Conservation (phyloP, 148 eudicot genomes). For the Chenopodium quinoa region DNA sequence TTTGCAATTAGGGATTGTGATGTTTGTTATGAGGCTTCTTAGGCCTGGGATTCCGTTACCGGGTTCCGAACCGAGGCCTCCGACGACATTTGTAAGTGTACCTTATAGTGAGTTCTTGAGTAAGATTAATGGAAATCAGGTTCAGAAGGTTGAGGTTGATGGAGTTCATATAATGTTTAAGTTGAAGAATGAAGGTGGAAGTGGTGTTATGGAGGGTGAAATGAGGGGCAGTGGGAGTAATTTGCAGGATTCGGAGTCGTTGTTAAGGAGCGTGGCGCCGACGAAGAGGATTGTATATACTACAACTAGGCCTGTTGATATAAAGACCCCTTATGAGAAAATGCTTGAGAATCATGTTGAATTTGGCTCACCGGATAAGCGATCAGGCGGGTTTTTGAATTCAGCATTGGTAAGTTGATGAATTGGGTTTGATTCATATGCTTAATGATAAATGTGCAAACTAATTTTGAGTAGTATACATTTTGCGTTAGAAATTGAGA, state of each 20-base stretch:
- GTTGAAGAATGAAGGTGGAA: constrained; percentile 53
- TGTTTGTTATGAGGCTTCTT: constrained; percentile 72
- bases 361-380: constrained; percentile 89
- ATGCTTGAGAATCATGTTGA: constrained; percentile 82
- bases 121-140: constrained; percentile 66
- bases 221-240: constrained; percentile 35
- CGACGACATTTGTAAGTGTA: constrained; percentile 62
- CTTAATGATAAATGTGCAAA: neutral
- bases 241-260: constrained; percentile 59
- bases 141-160: constrained; percentile 91
- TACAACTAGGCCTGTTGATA: constrained; percentile 71
- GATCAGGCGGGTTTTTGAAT: constrained; percentile 79
- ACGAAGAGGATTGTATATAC: constrained; percentile 70
- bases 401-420: constrained; percentile 68
- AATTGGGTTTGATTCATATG: constrained; percentile 10
- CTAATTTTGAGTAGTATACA: neutral
- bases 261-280: constrained; percentile 56
- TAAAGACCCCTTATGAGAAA: constrained; percentile 87
- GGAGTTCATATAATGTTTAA: constrained; percentile 83
- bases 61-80: constrained; percentile 62
- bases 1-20: constrained; percentile 71
- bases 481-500: neutral
- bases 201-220: constrained; percentile 37
- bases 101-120: constrained; percentile 85
- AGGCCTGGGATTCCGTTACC: constrained; percentile 75